A percentile compares a stretch with the other conserved stretches of the same genome.
Evolutionary conservation across 2,329 filamentous ascomycete species (phyloP).

Genomic region (Penicillium olsonii): DNA sequence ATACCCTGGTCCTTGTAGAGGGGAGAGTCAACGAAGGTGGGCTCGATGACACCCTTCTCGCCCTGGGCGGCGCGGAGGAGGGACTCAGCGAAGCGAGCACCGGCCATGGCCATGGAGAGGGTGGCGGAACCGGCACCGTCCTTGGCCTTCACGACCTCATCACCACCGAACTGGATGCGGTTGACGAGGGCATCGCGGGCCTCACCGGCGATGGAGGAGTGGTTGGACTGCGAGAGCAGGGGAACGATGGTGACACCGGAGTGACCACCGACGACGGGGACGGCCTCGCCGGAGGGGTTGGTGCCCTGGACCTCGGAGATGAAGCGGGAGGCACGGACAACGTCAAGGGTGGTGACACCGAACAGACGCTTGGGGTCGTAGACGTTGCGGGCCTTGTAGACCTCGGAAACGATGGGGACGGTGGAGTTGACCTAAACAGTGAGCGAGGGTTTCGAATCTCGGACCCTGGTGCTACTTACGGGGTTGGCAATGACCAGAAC

Average conservation of each 20-base stretch:
- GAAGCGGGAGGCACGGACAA: slow-evolving; percentile 96
- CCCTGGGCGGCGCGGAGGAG: slow-evolving; percentile 90
- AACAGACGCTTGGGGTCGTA: slow-evolving; percentile 99
- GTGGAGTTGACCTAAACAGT: slow-evolving; percentile 83
- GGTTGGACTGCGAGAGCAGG: slow-evolving; percentile 89
- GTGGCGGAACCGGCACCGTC: slow-evolving; percentile 95
- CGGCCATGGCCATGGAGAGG: slow-evolving; percentile 98
- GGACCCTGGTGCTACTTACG: slow-evolving; percentile 47
- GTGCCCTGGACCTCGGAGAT: slow-evolving; percentile 90
- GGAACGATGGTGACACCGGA: slow-evolving; percentile 98
- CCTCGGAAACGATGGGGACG: slow-evolving; percentile 94
- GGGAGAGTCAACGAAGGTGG: slow-evolving; percentile 93
- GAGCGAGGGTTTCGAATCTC: background rate
- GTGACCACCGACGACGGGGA: slow-evolving; percentile 96
- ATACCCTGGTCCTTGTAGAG: slow-evolving; percentile 98
- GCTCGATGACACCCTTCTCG: slow-evolving; percentile 93
- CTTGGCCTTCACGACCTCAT: slow-evolving; percentile 99
- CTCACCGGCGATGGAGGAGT: slow-evolving; percentile 79
- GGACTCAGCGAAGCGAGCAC: slow-evolving; percentile 81
- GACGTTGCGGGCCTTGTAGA: slow-evolving; percentile 92
- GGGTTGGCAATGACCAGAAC: slow-evolving; percentile 98
- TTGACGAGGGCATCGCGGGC: slow-evolving; percentile 75
- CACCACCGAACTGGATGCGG: slow-evolving; percentile 97
- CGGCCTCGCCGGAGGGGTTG: slow-evolving; percentile 89
- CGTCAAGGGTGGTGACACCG: slow-evolving; percentile 98